Evolutionary conservation across 2,329 filamentous ascomycete species (phyloP), one percentile per base, ranked within the genome.

Genomic region (Aspergillus sp.): DNA sequence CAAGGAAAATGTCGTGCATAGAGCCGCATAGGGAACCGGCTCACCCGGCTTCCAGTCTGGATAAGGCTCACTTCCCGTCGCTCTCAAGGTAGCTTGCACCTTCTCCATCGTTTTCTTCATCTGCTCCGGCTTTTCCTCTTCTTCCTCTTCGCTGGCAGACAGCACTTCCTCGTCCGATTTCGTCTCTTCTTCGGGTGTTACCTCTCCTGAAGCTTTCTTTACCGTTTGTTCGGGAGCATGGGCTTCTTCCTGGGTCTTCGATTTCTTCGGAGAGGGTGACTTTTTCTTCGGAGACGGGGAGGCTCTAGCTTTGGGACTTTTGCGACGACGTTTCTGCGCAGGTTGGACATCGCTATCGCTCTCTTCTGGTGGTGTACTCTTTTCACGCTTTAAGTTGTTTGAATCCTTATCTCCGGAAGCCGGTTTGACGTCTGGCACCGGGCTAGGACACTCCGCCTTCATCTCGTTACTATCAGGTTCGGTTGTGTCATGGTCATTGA

Each of bases 1-100:
- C 32, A 96, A 83, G 1, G 92, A 96, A 64, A 97, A 97, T 0
- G 94, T 97, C 10, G 85, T 90, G 72, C 94, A 97, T 7, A 99
- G 81, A 11, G 94, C 94, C 22, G 91, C 93, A 65, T 97, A 99
- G 0, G 94, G 94, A 1, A 96, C 92, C 10, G 93, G 90, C 45
- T 88, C 82, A 44, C 92, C 92, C 44, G 88, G 77, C 68, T 90
- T 88, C 94, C 94, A 99, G 72, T 99, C 93, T 0, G 92, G 92
- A 71, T 93, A 97, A n/a, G 88, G 85, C 64, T 95, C 88, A 59
- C 90, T 88, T 36, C 73, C 78, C 47, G 80, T 83, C 16, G 82
- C 77, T 65, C 85, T 85, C 53, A 96, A 75, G 45, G 86, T 88
- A 8, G 84, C 84, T 68, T 96, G 91, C 10, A 93, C 82, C 69